A percentile compares a stretch with the other conserved stretches of the same genome.
Conservation (phyloP, 306 rosid species). For the Glycine soja region DNA sequence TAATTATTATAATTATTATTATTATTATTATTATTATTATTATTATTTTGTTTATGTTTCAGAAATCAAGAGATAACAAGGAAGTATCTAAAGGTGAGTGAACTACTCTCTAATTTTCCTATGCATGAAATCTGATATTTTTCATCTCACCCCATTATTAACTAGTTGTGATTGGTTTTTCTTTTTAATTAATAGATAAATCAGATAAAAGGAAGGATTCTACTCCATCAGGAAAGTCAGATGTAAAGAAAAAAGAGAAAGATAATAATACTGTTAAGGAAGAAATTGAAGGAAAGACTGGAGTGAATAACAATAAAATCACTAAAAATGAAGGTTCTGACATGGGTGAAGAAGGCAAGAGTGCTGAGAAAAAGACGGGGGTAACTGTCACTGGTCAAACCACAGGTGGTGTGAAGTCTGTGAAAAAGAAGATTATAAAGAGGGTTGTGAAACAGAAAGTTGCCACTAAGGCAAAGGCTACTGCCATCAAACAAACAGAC, state of each 20-base stretch:
- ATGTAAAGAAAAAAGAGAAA: conserved; percentile 64
- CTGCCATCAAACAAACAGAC: conserved; percentile 57
- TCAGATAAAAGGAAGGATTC: conserved; percentile 66
- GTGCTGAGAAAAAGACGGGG: conserved; percentile 59
- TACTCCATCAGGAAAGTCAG: conserved; percentile 55
- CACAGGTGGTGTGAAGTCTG: conserved; percentile 62
- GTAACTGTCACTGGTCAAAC: conserved; percentile 60
- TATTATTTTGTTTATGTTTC: conserved; percentile 36
- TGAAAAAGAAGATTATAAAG: conserved; percentile 80
- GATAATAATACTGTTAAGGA: conserved; percentile 57
- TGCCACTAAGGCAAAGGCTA: conserved; percentile 57
- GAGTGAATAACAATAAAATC: conserved; percentile 48
- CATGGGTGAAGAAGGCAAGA: conserved; percentile 52
- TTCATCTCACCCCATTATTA: conserved; percentile 2
- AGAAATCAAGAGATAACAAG: conserved; percentile 59
- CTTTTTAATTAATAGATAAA: conserved; percentile 46
- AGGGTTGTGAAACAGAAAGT: conserved; percentile 87
- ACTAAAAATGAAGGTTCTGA: conserved; percentile 56
- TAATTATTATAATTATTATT: neutral
- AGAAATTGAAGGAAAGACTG: conserved; percentile 59
- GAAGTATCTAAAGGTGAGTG: conserved; percentile 55
- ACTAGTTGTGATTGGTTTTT: neutral
- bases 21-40: too few relatives aligned
- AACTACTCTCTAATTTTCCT: conserved; percentile 20
- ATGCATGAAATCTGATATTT: conserved; percentile 7